These are phyloP conservation scores for Yarrowia galli DNA, from an alignment of 1,139 yeast species.

Conservation along the genomic window DNA sequence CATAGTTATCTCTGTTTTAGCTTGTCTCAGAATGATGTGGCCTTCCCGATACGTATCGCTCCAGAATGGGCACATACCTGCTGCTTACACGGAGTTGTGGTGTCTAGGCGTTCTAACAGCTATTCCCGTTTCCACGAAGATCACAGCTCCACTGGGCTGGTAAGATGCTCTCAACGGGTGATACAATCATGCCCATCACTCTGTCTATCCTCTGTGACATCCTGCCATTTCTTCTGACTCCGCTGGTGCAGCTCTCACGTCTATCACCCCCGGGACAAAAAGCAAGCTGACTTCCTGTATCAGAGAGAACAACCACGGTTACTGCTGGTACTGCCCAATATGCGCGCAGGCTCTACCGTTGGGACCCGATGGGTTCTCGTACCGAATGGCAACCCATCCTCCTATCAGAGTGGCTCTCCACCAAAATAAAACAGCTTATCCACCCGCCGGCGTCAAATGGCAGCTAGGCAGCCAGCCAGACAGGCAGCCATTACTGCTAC, in stretches of 20 bases:
- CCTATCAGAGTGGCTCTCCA: not conserved
- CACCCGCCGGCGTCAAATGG: not conserved
- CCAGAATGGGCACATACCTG: too few relatives aligned
- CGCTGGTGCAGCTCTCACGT: conserved; percentile 1
- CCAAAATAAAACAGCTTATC: not conserved
- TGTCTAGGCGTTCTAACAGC: too few relatives aligned
- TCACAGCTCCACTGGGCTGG: conserved; percentile 6
- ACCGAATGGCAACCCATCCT: not conserved
- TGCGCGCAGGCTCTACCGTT: not conserved
- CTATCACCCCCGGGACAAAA: not conserved
- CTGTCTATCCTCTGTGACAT: not conserved
- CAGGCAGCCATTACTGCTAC: not conserved
- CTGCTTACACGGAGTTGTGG: too few relatives aligned
- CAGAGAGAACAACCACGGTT: not conserved
- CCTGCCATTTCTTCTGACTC: not conserved
- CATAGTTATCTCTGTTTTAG: too few relatives aligned
- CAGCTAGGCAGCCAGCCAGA: not conserved
- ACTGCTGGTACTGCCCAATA: not conserved
- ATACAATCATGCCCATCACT: not conserved
- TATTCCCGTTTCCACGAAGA: too few relatives aligned
- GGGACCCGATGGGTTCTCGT: not conserved
- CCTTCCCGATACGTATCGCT: too few relatives aligned
- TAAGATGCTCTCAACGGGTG: not conserved
- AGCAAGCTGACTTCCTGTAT: not conserved
- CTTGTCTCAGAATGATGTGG: too few relatives aligned